These are phyloP conservation scores for Craspedostauros australis DNA, from an alignment of 108 stramenopile genomes.

Conservation along the genomic window DNA sequence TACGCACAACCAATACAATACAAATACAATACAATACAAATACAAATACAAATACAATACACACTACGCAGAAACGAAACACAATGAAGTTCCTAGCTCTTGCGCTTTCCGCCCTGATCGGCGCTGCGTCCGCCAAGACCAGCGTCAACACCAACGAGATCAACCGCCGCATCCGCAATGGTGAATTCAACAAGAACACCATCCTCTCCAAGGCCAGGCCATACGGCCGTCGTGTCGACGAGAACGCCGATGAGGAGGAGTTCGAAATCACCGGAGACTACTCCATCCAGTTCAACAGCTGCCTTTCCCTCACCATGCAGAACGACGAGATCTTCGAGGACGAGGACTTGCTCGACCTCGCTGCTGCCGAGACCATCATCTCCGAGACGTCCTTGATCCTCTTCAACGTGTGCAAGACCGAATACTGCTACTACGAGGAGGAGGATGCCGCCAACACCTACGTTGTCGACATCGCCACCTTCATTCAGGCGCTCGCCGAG, in stretches of 20 bases:
- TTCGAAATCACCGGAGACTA: conserved; percentile 17
- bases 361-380: conserved; percentile 18
- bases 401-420: conserved; percentile 49
- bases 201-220: conserved; percentile 23
- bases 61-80: conserved; percentile 1
- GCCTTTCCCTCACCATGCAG: conserved; percentile 11
- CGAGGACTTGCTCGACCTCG: conserved; percentile 19
- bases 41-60: too few relatives aligned
- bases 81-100: conserved; percentile 39
- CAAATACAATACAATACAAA: conserved; percentile 2
- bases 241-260: conserved; percentile 1
- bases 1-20: background rate
- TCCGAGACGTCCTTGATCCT: conserved; percentile 52
- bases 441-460: conserved; percentile 35
- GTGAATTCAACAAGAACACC: conserved; percentile 17
- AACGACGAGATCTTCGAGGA: conserved; percentile 23
- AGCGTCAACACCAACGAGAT: conserved; percentile 3
- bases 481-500: conserved; percentile 35
- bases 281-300: conserved; percentile 16
- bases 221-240: too few relatives aligned
- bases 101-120: conserved; percentile 31
- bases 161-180: conserved; percentile 13
- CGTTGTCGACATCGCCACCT: conserved; percentile 49
- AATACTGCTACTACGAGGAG: conserved; percentile 32
- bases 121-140: conserved; percentile 16